Percentiles rank a stretch among this genome's conserved stretches.
Evolutionary conservation across 352 stramenopile genomes (phyloP).

Genomic region (Phytophthora multivora): DNA sequence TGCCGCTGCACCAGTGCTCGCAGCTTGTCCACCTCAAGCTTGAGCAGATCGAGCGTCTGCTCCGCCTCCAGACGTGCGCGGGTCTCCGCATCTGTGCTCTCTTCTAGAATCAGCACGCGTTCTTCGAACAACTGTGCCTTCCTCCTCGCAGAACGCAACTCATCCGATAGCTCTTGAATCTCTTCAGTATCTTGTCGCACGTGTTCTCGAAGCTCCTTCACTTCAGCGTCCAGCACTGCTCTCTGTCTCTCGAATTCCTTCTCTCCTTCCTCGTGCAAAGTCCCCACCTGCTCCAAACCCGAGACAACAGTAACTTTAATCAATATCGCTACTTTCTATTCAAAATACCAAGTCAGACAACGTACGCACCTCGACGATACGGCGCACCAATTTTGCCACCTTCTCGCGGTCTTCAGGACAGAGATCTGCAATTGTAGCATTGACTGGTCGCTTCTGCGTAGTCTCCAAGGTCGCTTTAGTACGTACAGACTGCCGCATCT

Average conservation of each 20-base stretch:
- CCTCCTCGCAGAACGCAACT: conserved; percentile 46
- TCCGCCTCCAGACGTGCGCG: conserved; percentile 57
- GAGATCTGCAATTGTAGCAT: conserved; percentile 69
- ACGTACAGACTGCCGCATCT: conserved; percentile 68
- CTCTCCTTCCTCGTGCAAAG: conserved; percentile 64
- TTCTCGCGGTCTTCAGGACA: conserved; percentile 81
- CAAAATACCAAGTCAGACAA: not conserved
- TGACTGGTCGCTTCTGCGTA: conserved; percentile 3
- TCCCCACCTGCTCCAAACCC: conserved; percentile 34
- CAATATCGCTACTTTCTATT: conserved; percentile 1
- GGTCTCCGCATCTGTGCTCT: conserved; percentile 61
- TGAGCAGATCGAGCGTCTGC: conserved; percentile 73
- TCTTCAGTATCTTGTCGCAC: conserved; percentile 49
- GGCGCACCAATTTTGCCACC: conserved; percentile 75
- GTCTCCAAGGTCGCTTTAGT: conserved; percentile 60
- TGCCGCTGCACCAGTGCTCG: conserved; percentile 56
- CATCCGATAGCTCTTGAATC: conserved; percentile 56
- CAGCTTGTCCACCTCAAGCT: conserved; percentile 72
- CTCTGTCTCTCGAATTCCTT: conserved; percentile 50
- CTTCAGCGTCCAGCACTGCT: conserved; percentile 45
- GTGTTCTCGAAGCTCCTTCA: conserved; percentile 54
- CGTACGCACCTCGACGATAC: conserved; percentile 65
- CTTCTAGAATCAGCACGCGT: conserved; percentile 60
- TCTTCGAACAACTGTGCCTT: conserved; percentile 42
- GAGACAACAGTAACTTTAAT: conserved; percentile 3